A percentile compares a stretch with the other conserved stretches of the same genome.
These are phyloP conservation scores for Neonectria punicea DNA, from an alignment of 2,329 filamentous ascomycete species.

Conservation along the genomic window DNA sequence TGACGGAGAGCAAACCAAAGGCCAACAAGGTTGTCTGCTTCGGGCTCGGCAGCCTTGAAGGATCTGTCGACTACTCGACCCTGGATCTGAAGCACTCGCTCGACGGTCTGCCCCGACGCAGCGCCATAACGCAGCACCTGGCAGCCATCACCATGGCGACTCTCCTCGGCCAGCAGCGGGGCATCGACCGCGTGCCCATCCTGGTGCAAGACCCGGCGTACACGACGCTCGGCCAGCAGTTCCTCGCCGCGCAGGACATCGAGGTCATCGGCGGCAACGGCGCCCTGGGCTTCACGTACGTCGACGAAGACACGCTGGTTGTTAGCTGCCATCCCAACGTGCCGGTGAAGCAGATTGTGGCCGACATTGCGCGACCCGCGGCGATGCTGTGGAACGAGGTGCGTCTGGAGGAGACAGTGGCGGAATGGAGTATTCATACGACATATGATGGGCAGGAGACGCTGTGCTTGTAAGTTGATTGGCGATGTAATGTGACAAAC, in stretches of 20 bases:
- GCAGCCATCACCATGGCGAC: conserved; percentile 12
- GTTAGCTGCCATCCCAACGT: conserved; percentile 18
- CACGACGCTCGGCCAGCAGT: not conserved
- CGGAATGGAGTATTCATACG: not conserved
- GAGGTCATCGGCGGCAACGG: conserved; percentile 22
- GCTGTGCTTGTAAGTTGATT: not conserved
- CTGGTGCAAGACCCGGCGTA: conserved; percentile 26
- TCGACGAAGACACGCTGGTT: conserved; percentile 31
- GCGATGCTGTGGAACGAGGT: conserved; percentile 27
- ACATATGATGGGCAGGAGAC: not conserved
- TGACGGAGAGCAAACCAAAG: not conserved
- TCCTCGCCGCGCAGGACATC: conserved; percentile 14
- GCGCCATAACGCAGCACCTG: conserved; percentile 4
- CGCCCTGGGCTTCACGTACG: conserved; percentile 24
- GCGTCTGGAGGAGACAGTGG: not conserved
- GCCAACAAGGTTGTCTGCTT: conserved; percentile 11
- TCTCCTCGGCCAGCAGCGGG: not conserved
- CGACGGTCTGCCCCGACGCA: not conserved
- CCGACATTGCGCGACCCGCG: conserved; percentile 33
- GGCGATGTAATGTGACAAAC: too few species aligned
- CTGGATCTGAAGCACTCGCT: not conserved
- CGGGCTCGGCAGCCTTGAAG: conserved; percentile 11
- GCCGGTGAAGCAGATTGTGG: conserved; percentile 34
- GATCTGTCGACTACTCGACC: not conserved
- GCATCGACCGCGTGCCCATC: not conserved